Percentiles rank a stretch among this genome's conserved stretches.
These are phyloP conservation scores for Gossypium davidsonii DNA, from an alignment of 441 rosid genomes.

Conservation along the genomic window DNA sequence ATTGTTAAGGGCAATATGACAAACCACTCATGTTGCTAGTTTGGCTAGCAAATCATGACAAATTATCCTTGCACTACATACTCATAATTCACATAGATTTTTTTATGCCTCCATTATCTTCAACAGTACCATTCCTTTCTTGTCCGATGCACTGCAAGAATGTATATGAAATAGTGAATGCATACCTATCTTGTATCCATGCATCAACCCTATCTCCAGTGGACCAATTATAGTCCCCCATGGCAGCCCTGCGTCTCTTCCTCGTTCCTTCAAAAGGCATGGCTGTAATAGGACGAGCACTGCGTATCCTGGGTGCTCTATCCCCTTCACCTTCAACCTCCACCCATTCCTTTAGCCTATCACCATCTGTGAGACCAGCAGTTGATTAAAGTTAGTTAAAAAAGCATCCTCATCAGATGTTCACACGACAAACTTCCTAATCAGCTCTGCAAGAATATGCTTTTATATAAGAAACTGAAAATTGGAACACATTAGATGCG, in stretches of 20 bases:
- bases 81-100: neutral
- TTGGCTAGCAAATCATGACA: neutral
- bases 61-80: neutral
- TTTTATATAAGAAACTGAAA: neutral
- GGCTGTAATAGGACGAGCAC: constrained; percentile 61
- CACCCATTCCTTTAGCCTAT: constrained; percentile 86
- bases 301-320: constrained; percentile 64
- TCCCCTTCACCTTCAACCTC: constrained; percentile 52
- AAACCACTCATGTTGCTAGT: neutral
- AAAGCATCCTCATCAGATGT: neutral
- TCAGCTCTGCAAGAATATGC: neutral
- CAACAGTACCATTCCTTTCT: neutral
- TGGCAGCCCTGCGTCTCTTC: constrained; percentile 90
- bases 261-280: constrained; percentile 90
- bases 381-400: constrained; percentile 5
- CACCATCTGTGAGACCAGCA: constrained; percentile 39
- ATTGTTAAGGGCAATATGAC: neutral
- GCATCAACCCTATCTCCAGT: constrained; percentile 89
- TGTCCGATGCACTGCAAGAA: neutral
- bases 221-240: constrained; percentile 69
- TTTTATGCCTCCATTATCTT: neutral
- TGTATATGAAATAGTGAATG: neutral
- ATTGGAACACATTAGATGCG: neutral
- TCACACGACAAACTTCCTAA: neutral
- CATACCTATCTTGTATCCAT: constrained; percentile 81